Base-by-base conservation (phyloP, 2,329 filamentous ascomycete species). In the Acephala macrosclerotiorum region DNA sequence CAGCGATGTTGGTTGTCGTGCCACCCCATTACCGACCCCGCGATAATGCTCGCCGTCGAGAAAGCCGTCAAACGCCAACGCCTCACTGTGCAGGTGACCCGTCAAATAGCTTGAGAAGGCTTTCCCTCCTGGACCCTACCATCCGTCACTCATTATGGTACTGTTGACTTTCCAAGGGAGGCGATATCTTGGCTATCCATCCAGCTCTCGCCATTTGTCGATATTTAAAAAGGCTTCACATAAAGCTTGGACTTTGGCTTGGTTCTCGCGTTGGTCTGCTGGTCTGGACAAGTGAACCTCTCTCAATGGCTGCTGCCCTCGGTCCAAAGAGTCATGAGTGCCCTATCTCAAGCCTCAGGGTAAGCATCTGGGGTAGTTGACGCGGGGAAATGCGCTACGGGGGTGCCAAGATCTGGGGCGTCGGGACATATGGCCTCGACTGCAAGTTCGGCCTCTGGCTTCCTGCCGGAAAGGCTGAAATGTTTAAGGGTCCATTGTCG, bases 51-150 rank as follows among this genome's bases (percentile, higher is more conserved):
- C 45, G 45, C 38, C 5, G 38, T 42, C 38, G 38, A 14, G 18
- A 42, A 42, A 42, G 12, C 45, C 45, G 45, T 49, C 45, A 49
- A 49, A 49, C 45, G n/a, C 45, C 45, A 20, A 20, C 45, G 45
- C 18, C 45, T 49, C 45, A 49, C n/a, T 4, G 18, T 4, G 38
- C 38, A n/a, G 38, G 18, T 42, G 12, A 12, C 20, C 4, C 18
- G 8, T 16, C 20, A 4, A 16, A 18, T 49, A 18, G 45, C 45
- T 49, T 49, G 45, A 49, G 18, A 12, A 20, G 4, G 45, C 38
- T 42, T 42, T 14, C 20, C 3, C 20, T 20, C 4, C 18, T 22
- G 20, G 45, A 2, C 18, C 8, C 20, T 18, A 49, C 18, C 18
- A 3, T 22, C 18, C 14, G 38, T 42, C 38, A 42, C 38, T 42